These are phyloP conservation scores for Wickerhamiella occidentalis DNA, from an alignment of 805 yeast genomes.

Conservation along the genomic window DNA sequence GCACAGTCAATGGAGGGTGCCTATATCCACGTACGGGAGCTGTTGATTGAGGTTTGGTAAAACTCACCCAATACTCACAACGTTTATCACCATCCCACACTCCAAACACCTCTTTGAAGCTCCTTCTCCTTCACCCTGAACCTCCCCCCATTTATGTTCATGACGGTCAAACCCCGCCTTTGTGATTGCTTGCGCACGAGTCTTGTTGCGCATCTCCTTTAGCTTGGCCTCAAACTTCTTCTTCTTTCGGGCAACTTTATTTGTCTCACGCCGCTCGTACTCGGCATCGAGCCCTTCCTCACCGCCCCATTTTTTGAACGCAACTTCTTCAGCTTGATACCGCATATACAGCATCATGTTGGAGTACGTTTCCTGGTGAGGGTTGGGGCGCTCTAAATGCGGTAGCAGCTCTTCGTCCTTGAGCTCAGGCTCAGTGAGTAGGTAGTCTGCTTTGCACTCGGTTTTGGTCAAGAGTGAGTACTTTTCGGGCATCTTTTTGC, in stretches of 20 bases:
- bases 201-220: constrained; percentile 76
- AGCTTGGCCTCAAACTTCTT: constrained; percentile 66
- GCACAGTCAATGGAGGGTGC: too few relatives aligned
- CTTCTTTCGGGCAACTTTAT: constrained; percentile 61
- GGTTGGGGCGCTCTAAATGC: constrained; percentile 81
- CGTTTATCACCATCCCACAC: constrained; percentile 21
- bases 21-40: too few relatives aligned
- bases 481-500: constrained; percentile 64
- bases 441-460: constrained; percentile 85
- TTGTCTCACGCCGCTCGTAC: constrained; percentile 72
- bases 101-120: constrained; percentile 16
- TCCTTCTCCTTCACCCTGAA: background rate
- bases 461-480: constrained; percentile 88
- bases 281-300: constrained; percentile 82
- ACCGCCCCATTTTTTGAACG: constrained; percentile 91
- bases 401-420: constrained; percentile 56
- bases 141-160: constrained; percentile 57
- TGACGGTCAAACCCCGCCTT: constrained; percentile 47
- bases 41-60: too few relatives aligned
- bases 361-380: constrained; percentile 78
- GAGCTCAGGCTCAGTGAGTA: constrained; percentile 86
- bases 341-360: constrained; percentile 87
- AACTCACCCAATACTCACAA: constrained; percentile 15
- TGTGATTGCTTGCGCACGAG: constrained; percentile 83
- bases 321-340: constrained; percentile 85